phyloP scores from a whole-genome alignment of 306 rosid genomes.

The Trichosanthes cucumerina region DNA sequence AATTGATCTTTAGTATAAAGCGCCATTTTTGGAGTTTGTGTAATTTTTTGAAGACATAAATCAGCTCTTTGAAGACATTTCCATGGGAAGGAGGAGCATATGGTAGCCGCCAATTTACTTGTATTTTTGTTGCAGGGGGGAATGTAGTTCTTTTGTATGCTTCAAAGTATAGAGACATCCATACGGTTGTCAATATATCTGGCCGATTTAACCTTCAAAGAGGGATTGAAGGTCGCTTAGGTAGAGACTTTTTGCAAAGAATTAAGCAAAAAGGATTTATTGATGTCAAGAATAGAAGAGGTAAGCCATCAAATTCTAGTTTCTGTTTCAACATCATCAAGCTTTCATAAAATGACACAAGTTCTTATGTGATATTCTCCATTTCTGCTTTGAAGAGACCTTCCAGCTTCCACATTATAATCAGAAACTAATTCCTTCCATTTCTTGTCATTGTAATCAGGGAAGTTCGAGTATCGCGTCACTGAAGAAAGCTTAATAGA shows the following conservation, averaged over 20 bases:
- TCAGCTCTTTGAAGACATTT: constrained; percentile 24
- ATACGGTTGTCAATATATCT: constrained; percentile 59
- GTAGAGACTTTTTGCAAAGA: constrained; percentile 53
- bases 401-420: not conserved
- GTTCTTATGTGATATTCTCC: not conserved
- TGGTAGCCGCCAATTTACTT: constrained; percentile 6
- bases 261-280: constrained; percentile 70
- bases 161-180: constrained; percentile 56
- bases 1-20: not conserved
- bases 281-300: constrained; percentile 68
- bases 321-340: not conserved
- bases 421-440: not conserved
- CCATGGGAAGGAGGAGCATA: constrained; percentile 30
- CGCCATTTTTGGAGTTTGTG: not conserved
- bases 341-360: not conserved
- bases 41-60: not conserved
- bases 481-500: constrained; percentile 81
- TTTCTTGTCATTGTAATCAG: constrained; percentile 25
- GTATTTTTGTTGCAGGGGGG: constrained; percentile 49
- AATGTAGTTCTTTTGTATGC: constrained; percentile 76
- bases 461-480: constrained; percentile 50
- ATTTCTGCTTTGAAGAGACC: not conserved
- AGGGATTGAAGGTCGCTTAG: constrained; percentile 86
- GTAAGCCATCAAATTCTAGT: constrained; percentile 27
- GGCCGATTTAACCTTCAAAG: constrained; percentile 70